These are phyloP conservation scores for Pachyrhizus erosus DNA, from an alignment of 306 rosid genomes.

Conservation along the genomic window DNA sequence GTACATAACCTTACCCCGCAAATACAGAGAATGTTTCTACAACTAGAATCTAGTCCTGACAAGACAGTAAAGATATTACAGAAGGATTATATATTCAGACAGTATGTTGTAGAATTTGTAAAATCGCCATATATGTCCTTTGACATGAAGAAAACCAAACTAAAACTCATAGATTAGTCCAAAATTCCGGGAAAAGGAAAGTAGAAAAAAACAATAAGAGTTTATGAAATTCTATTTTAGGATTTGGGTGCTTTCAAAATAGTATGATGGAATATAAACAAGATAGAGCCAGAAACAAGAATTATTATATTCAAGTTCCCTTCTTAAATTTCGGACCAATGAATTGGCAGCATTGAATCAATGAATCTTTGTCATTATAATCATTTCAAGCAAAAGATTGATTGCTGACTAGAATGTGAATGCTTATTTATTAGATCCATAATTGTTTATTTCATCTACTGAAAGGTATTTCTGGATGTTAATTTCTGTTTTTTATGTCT, in stretches of 20 bases:
- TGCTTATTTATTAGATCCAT: too few species aligned
- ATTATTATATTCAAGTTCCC: too few species aligned
- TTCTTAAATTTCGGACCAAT: too few species aligned
- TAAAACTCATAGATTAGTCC: slow-evolving; percentile 18
- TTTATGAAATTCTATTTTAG: not conserved
- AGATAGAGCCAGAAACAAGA: too few species aligned
- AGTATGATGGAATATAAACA: too few species aligned
- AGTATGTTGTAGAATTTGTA: not conserved
- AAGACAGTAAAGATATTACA: not conserved
- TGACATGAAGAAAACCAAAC: not conserved
- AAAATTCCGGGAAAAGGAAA: slow-evolving; percentile 28
- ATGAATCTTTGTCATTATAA: too few species aligned
- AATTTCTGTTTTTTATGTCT: too few species aligned
- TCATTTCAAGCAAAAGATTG: too few species aligned
- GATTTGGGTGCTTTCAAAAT: not conserved
- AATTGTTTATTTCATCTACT: too few species aligned
- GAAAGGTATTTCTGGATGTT: too few species aligned
- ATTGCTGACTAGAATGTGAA: too few species aligned
- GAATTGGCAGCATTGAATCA: too few species aligned
- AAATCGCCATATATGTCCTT: not conserved
- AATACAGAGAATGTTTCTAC: not conserved
- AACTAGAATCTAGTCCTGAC: not conserved
- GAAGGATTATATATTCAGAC: not conserved
- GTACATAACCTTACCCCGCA: not conserved
- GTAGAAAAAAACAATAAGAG: not conserved